Conservation (phyloP, 2,329 filamentous ascomycete genomes). For the Beauveria pseudobassiana region DNA sequence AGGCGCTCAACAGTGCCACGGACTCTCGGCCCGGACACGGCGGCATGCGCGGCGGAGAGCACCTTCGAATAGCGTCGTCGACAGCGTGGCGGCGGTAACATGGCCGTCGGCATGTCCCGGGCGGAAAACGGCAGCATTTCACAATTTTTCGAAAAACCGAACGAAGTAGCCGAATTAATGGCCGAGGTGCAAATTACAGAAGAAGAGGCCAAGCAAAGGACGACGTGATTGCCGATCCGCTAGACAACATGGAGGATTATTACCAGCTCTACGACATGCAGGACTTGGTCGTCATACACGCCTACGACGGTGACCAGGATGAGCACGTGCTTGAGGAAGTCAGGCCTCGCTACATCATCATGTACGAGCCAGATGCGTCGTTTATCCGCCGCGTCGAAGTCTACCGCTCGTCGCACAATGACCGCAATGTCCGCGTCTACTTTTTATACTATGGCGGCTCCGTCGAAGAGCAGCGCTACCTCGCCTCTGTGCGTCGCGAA, state of each 20-base stretch:
- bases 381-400: constrained; percentile 94
- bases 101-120: constrained; percentile 51
- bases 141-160: constrained; percentile 73
- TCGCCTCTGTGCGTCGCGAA: constrained; percentile 82
- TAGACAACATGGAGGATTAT: constrained; percentile 87
- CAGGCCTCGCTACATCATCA: constrained; percentile 89
- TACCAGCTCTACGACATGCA: constrained; percentile 89
- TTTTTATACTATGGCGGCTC: constrained; percentile 95
- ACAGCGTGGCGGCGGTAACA: constrained; percentile 67
- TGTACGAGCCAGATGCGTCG: constrained; percentile 94
- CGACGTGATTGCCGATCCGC: constrained; percentile 65
- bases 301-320: constrained; percentile 92
- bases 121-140: constrained; percentile 67
- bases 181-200: constrained; percentile 77
- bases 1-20: constrained; percentile 59
- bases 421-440: constrained; percentile 84
- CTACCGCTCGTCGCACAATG: constrained; percentile 88
- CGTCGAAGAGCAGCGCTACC: constrained; percentile 90
- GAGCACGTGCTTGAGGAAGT: constrained; percentile 94
- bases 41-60: constrained; percentile 47
- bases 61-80: constrained; percentile 76
- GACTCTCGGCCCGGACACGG: constrained; percentile 43
- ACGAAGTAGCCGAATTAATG: constrained; percentile 75
- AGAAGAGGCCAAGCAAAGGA: constrained; percentile 63
- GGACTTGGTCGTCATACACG: constrained; percentile 80